Percentiles rank a stretch among this genome's conserved stretches.
Conservation (phyloP, 805 yeast genomes). For the Torulaspora maleeae region DNA sequence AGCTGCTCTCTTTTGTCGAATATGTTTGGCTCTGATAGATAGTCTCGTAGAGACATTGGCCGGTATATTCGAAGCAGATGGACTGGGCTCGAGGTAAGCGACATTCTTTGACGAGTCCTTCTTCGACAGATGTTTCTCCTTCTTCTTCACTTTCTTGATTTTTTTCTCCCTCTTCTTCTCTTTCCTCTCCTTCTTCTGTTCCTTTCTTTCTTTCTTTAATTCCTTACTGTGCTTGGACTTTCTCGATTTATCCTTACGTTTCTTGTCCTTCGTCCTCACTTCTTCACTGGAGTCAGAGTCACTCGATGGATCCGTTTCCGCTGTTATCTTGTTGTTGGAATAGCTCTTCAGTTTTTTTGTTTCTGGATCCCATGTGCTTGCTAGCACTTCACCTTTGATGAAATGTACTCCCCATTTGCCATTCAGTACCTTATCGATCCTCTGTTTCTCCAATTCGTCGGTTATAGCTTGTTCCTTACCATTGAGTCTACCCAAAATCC, state of each 20-base stretch:
- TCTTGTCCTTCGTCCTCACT: slow-evolving; percentile 11
- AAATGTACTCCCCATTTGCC: slow-evolving; percentile 88
- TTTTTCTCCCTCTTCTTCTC: slow-evolving; percentile 34
- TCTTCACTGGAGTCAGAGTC: slow-evolving; percentile 28
- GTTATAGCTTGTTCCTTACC: slow-evolving; percentile 70
- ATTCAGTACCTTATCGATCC: slow-evolving; percentile 64
- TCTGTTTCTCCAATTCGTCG: slow-evolving; percentile 62
- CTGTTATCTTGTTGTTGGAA: slow-evolving; percentile 29
- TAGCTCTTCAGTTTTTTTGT: slow-evolving; percentile 37
- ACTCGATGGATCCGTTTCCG: slow-evolving; percentile 3
- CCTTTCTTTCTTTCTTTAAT: slow-evolving; percentile 26
- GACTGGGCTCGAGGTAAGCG: slow-evolving; percentile 26
- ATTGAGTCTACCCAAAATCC: slow-evolving; percentile 81
- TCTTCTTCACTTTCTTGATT: slow-evolving; percentile 29
- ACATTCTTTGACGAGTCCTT: slow-evolving; percentile 27
- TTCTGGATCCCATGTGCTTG: slow-evolving; percentile 77
- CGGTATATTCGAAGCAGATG: slow-evolving; percentile 23
- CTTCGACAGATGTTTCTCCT: slow-evolving; percentile 30
- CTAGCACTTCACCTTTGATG: slow-evolving; percentile 76
- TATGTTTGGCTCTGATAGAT: slow-evolving; percentile 81
- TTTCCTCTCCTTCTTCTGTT: slow-evolving; percentile 28
- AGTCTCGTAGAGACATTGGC: slow-evolving; percentile 47
- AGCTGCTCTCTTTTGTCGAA: slow-evolving; percentile 85
- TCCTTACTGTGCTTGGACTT: slow-evolving; percentile 26
- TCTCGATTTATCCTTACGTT: slow-evolving; percentile 27